Evolutionary conservation across 2,329 filamentous ascomycete species (phyloP).

Genomic region (Zelopaecilomyces penicillatus): DNA sequence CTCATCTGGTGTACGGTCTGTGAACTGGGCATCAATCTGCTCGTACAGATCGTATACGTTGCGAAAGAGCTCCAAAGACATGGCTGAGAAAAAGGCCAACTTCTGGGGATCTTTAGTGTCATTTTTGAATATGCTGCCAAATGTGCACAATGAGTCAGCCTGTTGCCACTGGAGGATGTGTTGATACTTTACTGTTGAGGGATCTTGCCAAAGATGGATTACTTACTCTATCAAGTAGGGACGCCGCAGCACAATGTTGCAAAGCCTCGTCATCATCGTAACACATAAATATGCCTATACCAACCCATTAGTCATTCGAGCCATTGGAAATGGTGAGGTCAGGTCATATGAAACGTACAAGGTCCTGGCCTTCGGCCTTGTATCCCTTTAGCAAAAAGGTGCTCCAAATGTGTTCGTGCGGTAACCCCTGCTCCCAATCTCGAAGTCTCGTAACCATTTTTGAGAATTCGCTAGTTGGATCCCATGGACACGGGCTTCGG

Average conservation of each 20-base stretch:
- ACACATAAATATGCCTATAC: slow-evolving; percentile 44
- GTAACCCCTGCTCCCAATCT: slow-evolving; percentile 41
- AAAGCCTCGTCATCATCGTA: slow-evolving; percentile 46
- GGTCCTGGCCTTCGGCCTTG: slow-evolving; percentile 39
- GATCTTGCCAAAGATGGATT: too few species aligned
- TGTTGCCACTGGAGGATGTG: background rate
- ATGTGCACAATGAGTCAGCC: slow-evolving; percentile 3
- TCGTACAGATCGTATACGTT: slow-evolving; percentile 40
- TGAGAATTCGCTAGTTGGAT: slow-evolving; percentile 39
- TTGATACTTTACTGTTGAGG: too few species aligned
- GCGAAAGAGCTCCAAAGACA: slow-evolving; percentile 39
- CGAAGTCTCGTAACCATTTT: slow-evolving; percentile 33
- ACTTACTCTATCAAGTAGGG: slow-evolving; percentile 44
- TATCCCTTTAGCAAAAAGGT: slow-evolving; percentile 33
- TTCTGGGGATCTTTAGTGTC: slow-evolving; percentile 29
- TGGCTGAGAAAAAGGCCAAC: slow-evolving; percentile 32
- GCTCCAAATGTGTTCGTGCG: slow-evolving; percentile 40
- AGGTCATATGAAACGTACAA: slow-evolving; percentile 27
- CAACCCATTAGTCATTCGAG: too few species aligned
- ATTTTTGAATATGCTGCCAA: slow-evolving; percentile 33
- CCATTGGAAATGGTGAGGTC: too few species aligned
- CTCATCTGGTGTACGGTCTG: slow-evolving; percentile 35
- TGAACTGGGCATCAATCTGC: slow-evolving; percentile 44
- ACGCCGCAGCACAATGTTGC: slow-evolving; percentile 47
- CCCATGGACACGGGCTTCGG: slow-evolving; percentile 37